Evolutionary conservation across 805 yeast genomes (phyloP).

Genomic region (Pichia exigua): DNA sequence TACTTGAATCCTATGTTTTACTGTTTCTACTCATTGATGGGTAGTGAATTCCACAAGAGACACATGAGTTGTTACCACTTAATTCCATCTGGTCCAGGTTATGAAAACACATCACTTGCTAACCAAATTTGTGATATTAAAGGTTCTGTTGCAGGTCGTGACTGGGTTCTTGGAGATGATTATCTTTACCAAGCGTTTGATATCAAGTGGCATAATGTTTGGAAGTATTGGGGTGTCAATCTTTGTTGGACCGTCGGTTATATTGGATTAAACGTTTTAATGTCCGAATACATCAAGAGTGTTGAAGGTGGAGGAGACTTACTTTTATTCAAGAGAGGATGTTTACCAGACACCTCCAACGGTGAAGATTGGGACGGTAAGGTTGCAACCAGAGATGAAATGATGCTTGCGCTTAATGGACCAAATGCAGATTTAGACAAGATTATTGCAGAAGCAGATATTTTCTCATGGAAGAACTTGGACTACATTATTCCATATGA

Average conservation of each 20-base stretch:
- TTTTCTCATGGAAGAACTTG: slow-evolving; percentile 58
- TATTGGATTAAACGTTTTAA: slow-evolving; percentile 23
- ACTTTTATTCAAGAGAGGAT: slow-evolving; percentile 23
- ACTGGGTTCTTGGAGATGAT: slow-evolving; percentile 43
- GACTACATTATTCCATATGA: slow-evolving; percentile 47
- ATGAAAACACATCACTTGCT: slow-evolving; percentile 32
- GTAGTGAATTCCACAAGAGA: slow-evolving; percentile 49
- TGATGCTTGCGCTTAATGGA: slow-evolving; percentile 19
- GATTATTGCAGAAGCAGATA: slow-evolving; percentile 32
- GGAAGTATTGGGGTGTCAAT: slow-evolving; percentile 69
- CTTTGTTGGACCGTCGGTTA: slow-evolving; percentile 36
- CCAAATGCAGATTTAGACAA: slow-evolving; percentile 27
- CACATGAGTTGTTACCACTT: slow-evolving; percentile 41
- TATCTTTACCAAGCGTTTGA: slow-evolving; percentile 39
- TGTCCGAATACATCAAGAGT: slow-evolving; percentile 26
- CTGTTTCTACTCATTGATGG: slow-evolving; percentile 46
- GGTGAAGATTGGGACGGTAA: slow-evolving; percentile 36
- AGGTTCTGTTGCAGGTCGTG: slow-evolving; percentile 36
- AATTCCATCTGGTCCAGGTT: slow-evolving; percentile 45
- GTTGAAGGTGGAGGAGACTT: slow-evolving; percentile 27
- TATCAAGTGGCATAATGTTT: slow-evolving; percentile 51
- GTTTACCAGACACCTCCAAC: slow-evolving; percentile 19
- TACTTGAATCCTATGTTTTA: slow-evolving; percentile 42
- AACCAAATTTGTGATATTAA: slow-evolving; percentile 44
- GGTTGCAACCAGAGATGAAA: slow-evolving; percentile 21